A percentile compares a stretch with the other conserved stretches of the same genome.
Conservation (phyloP, 768 basidiomycete species). For the Hebeloma cylindrosporum region DNA sequence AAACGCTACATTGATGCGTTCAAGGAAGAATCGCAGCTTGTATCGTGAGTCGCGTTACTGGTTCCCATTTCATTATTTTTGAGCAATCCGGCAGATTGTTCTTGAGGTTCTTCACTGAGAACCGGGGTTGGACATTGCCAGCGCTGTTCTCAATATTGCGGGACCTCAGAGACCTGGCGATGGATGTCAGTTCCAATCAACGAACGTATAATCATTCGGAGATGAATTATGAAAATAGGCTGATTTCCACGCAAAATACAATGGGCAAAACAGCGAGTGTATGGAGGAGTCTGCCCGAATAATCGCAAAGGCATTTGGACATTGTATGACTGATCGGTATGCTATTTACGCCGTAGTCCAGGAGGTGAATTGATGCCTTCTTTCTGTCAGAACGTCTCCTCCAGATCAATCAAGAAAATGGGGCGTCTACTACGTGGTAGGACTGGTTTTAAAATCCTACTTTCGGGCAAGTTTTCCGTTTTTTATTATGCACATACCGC, state of each 20-base stretch:
- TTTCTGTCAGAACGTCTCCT: slow-evolving; percentile 56
- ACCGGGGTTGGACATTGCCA: slow-evolving; percentile 85
- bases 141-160: slow-evolving; percentile 78
- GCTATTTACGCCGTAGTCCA: not conserved
- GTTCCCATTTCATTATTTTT: not conserved
- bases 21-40: slow-evolving; percentile 73
- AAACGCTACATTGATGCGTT: slow-evolving; percentile 72
- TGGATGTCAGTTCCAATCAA: slow-evolving; percentile 57
- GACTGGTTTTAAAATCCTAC: slow-evolving; percentile 89
- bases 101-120: slow-evolving; percentile 75
- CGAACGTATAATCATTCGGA: too few relatives aligned
- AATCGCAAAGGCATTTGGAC: slow-evolving; percentile 87
- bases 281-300: slow-evolving; percentile 88
- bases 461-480: slow-evolving; percentile 66
- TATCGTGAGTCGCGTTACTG: slow-evolving; percentile 55
- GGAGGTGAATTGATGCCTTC: not conserved
- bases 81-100: slow-evolving; percentile 49
- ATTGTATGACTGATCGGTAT: slow-evolving; percentile 78
- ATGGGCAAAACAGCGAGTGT: slow-evolving; percentile 56
- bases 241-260: slow-evolving; percentile 58
- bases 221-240: slow-evolving; percentile 43
- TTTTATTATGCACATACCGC: slow-evolving; percentile 3
- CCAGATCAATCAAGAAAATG: slow-evolving; percentile 77
- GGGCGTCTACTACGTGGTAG: slow-evolving; percentile 92
- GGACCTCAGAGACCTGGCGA: slow-evolving; percentile 82